Base-by-base conservation (phyloP, 805 yeast genomes). In the Metschnikowia picachoensis region DNA sequence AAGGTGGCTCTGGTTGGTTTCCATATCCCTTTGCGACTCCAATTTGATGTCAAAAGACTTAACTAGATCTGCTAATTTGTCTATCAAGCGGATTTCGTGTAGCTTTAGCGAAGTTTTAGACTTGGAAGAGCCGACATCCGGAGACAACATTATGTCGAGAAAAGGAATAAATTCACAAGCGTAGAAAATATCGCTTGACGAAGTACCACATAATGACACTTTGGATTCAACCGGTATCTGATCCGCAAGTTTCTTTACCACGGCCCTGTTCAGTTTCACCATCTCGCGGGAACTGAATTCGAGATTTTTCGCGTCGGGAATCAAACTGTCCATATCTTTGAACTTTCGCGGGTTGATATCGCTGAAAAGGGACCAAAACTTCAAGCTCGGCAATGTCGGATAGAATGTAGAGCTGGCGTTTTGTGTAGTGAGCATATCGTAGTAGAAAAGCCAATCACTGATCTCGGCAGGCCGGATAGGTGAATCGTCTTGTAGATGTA, bases 371-470 rank as follows among this genome's bases (percentile, higher is more conserved):
- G 76, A 70, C 73, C 79, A 85, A 51, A 82, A 79, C 45, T 82
- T 85, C 57, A 85, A 59, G 0, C 83, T 78, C 0, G 82, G 78
- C 16, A 77, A 67, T 0, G 83, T 66, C 4, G 76, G 70, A 57
- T 87, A 90, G 17, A 77, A 68, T 25, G 73, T 66, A 40, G 82
- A 56, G 33, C 42, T 53, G 36, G 66, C 66, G 11, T 50, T 51
- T n/a, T 37, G 46, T 33, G 64, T 44, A 3, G 57, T 62, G 60
- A 84, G 63, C n/a, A 66, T 39, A 60, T 91, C 97, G 51, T 82
- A 78, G 60, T 85, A 87, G 53, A 66, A 76, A 28, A 87, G 60
- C 96, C 96, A 91, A 51, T 87, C 94, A 35, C 86, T 77, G 8
- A 89, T 67, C 25, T 63, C 67, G 12, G 77, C 63, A 0, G 95